Percentiles rank a stretch among this genome's conserved stretches.
These are phyloP conservation scores for Fomitopsis pinicola DNA, from an alignment of 1,284 basidiomycete species.

Conservation along the genomic window DNA sequence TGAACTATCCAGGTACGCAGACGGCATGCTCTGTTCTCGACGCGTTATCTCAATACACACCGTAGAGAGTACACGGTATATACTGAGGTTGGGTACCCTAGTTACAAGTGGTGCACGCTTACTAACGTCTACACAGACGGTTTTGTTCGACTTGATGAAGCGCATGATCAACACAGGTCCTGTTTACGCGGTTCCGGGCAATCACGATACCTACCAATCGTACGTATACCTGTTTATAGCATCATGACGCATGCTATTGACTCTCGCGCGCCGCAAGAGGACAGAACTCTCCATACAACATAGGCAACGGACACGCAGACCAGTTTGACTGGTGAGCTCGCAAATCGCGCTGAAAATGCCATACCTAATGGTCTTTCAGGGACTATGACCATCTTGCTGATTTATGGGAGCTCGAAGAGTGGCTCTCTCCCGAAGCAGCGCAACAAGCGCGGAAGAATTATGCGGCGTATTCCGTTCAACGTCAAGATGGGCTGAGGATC, in stretches of 20 bases:
- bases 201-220: constrained; percentile 71
- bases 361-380: constrained; percentile 34
- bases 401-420: constrained; percentile 68
- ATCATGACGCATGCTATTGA: background rate
- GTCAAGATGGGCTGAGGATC: constrained; percentile 63
- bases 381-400: constrained; percentile 70
- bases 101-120: background rate
- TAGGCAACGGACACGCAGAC: constrained; percentile 47
- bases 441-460: constrained; percentile 66
- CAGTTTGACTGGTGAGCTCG: constrained; percentile 60
- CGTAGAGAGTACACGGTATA: constrained; percentile 35
- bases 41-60: background rate
- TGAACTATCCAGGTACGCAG: constrained; percentile 51
- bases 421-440: constrained; percentile 55
- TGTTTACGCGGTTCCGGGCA: constrained; percentile 69
- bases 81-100: constrained; percentile 43
- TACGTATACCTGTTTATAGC: constrained; percentile 21
- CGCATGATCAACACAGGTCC: constrained; percentile 57
- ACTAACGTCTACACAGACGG: constrained; percentile 34
- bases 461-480: constrained; percentile 68
- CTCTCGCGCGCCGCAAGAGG: constrained; percentile 33
- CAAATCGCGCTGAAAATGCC: constrained; percentile 5
- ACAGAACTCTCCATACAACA: constrained; percentile 57
- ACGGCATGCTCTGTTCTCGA: background rate
- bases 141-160: constrained; percentile 64